A percentile compares a stretch with the other conserved stretches of the same genome.
Evolutionary conservation across 805 yeast genomes (phyloP).

Genomic region (Suhomyces tanzawaensis): DNA sequence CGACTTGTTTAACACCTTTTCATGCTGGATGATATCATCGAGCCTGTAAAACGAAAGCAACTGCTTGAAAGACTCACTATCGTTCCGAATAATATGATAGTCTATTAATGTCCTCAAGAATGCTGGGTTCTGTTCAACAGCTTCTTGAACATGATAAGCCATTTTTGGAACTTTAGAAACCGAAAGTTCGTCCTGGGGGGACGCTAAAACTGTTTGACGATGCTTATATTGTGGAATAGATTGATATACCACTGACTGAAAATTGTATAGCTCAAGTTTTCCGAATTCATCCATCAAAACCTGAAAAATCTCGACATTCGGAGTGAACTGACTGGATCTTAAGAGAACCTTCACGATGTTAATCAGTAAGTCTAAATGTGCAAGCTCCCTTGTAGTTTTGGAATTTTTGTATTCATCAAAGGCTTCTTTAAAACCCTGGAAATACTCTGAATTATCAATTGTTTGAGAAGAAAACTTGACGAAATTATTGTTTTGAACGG

Average conservation of each 20-base stretch:
- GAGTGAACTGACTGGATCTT: slow-evolving; percentile 16
- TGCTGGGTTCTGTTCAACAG: slow-evolving; percentile 29
- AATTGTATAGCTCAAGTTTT: slow-evolving; percentile 17
- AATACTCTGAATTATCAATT: slow-evolving; percentile 20
- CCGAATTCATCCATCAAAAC: slow-evolving; percentile 27
- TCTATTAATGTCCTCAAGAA: slow-evolving; percentile 25
- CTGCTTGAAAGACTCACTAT: slow-evolving; percentile 19
- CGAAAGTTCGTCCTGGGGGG: slow-evolving; percentile 1
- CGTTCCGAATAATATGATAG: slow-evolving; percentile 22
- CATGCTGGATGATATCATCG: slow-evolving; percentile 22
- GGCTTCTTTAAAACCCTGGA: slow-evolving; percentile 14
- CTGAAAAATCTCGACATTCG: slow-evolving; percentile 22
- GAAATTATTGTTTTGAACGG: slow-evolving; percentile 15
- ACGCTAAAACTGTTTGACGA: slow-evolving; percentile 21
- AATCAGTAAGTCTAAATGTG: slow-evolving; percentile 6
- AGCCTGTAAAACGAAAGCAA: slow-evolving; percentile 27
- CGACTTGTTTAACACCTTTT: slow-evolving; percentile 17
- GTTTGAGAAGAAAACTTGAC: slow-evolving; percentile 13
- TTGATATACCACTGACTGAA: slow-evolving; percentile 28
- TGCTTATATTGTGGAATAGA: slow-evolving; percentile 22
- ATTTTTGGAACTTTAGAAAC: slow-evolving; percentile 10
- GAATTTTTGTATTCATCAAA: slow-evolving; percentile 15
- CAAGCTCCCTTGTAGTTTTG: neutral
- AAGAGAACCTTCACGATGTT: slow-evolving; percentile 1
- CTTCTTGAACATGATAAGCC: slow-evolving; percentile 21